Conservation (phyloP, 208 protist species). For the Herpetomonas tarakana region DNA sequence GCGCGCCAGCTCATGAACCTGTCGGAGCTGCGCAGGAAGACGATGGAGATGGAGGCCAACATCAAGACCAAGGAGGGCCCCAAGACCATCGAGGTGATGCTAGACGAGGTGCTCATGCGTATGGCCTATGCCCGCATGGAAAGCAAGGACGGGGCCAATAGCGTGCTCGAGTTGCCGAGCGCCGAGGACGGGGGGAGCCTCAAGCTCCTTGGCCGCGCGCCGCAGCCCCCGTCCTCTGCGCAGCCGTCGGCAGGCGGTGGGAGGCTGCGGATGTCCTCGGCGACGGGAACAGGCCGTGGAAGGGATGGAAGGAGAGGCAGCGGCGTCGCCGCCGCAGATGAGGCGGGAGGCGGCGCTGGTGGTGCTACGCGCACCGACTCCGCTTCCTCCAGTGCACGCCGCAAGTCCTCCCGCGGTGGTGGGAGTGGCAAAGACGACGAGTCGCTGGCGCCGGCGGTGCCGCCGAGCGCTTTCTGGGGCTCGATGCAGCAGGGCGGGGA, state of each 20-base stretch:
- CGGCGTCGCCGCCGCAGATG: constrained; percentile 1
- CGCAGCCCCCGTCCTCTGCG: neutral
- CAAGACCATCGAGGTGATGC: constrained; percentile 93
- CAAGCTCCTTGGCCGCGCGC: constrained; percentile 39
- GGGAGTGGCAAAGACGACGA: constrained; percentile 37
- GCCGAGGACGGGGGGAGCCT: constrained; percentile 88
- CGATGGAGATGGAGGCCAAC: constrained; percentile 65
- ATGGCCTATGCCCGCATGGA: constrained; percentile 89
- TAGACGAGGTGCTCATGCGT: constrained; percentile 90
- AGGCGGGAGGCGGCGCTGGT: neutral
- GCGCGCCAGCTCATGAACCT: constrained; percentile 87
- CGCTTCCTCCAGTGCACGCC: neutral
- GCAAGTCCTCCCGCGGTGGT: constrained; percentile 6
- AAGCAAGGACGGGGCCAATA: constrained; percentile 51
- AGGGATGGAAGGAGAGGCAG: too few relatives aligned
- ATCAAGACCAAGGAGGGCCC: constrained; percentile 90
- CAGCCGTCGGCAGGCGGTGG: neutral
- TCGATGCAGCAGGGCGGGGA: constrained; percentile 45
- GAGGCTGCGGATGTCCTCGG: neutral
- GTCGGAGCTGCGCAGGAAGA: constrained; percentile 78
- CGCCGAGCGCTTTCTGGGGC: constrained; percentile 53
- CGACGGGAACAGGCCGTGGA: neutral
- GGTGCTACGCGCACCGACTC: neutral
- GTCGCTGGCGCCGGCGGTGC: constrained; percentile 24
- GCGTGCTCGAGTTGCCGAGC: constrained; percentile 71